Base-by-base conservation (phyloP, 2,329 filamentous ascomycete genomes). In the Dryadomyces quercus-mongolicae region DNA sequence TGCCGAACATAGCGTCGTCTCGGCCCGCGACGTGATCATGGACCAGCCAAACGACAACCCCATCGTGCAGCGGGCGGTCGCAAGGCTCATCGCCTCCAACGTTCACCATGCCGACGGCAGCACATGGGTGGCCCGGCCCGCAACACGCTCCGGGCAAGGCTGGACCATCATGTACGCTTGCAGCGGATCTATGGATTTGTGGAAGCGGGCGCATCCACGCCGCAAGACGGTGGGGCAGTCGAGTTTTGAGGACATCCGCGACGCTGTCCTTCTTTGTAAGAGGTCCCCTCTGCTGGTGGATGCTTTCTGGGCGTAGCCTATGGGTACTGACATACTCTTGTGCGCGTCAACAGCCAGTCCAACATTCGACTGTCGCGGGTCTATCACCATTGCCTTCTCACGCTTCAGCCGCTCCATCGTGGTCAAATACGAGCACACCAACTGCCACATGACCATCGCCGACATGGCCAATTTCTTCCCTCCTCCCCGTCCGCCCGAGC, bases 291-390 rank as follows among this genome's bases (percentile, higher is more conserved):
- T n/a, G n/a, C n/a, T n/a, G n/a, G n/a, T n/a, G n/a, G n/a, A n/a
- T n/a, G n/a, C n/a, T n/a, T n/a, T n/a, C n/a, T n/a, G n/a, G n/a
- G n/a, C n/a, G n/a, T n/a, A n/a, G n/a, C n/a, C n/a, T n/a, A n/a
- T n/a, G n/a, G n/a, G 59, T 8, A n/a, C 42, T 13, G 9, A 36
- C 4, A 5, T 20, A 10, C 2, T 7, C 54, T 61, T 20, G 60
- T 58, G 57, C 18, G 25, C 38, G 18, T 13, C n/a, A n/a, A 34
- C 57, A 78, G 76, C 66, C 31, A 75, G 79, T 15, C 79, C 79
- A 52, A 78, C 78, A 0, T 82, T 81, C 58, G 77, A 82, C 60
- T 82, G 79, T 56, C 71, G 75, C 42, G 79, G 79, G 18, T 68
- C 68, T 0, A 63, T 81, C 18, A 69, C 65, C 2, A 69, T 82